Evolutionary conservation across 306 rosid species (phyloP).

Genomic region (Carpinus fangiana): DNA sequence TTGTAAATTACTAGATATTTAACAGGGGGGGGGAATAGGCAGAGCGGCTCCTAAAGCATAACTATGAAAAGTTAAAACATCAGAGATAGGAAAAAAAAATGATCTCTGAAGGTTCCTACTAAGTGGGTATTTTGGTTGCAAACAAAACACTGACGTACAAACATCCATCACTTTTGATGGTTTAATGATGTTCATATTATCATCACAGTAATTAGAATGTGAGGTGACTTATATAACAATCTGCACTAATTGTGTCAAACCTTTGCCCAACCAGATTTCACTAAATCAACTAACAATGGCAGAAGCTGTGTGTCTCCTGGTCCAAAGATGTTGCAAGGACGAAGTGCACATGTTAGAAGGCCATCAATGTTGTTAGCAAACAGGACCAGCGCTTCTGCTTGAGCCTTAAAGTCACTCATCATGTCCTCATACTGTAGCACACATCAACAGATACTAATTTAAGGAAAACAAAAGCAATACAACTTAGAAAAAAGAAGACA

Average conservation of each 20-base stretch:
- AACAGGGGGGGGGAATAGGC: conserved; percentile 4
- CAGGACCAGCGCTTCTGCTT: conserved; percentile 81
- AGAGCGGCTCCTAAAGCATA: conserved; percentile 16
- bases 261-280: conserved; percentile 73
- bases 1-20: not conserved
- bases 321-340: conserved; percentile 85
- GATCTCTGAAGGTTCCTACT: not conserved
- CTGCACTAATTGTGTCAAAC: conserved; percentile 36
- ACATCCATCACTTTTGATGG: conserved; percentile 15
- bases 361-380: conserved; percentile 72
- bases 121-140: conserved; percentile 19
- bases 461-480: conserved; percentile 2
- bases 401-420: conserved; percentile 76
- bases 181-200: conserved; percentile 3
- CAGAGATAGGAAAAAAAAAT: conserved; percentile 3
- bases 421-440: conserved; percentile 60
- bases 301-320: conserved; percentile 71
- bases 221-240: not conserved
- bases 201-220: not conserved
- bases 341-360: conserved; percentile 84
- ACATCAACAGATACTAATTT: conserved; percentile 18
- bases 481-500: conserved; percentile 22
- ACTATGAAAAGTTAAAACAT: conserved; percentile 14
- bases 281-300: conserved; percentile 56
- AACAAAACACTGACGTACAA: conserved; percentile 5